Conservation (phyloP, 257 asterid species). For the Solanum chmielewskii region DNA sequence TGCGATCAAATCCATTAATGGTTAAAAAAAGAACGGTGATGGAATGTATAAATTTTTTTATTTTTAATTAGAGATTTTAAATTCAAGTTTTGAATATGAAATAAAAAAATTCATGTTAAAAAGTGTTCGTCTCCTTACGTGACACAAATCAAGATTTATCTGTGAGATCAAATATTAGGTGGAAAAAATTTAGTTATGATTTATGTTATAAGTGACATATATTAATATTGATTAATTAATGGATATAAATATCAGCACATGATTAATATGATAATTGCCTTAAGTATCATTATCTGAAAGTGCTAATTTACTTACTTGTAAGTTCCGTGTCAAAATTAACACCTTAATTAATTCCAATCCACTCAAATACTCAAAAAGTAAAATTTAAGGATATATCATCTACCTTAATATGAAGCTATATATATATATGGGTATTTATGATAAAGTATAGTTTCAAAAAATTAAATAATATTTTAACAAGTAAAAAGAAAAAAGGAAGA, state of each 20-base stretch:
- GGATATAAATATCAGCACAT: not conserved
- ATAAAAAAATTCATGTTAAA: too few relatives aligned
- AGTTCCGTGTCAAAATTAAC: not conserved
- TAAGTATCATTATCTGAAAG: not conserved
- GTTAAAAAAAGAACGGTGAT: accelerated
- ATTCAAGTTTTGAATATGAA: too few relatives aligned
- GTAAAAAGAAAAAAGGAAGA: not conserved
- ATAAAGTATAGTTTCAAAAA: not conserved
- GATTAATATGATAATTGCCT: not conserved
- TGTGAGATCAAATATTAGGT: too few relatives aligned
- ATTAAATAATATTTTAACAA: not conserved
- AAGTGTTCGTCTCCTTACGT: not conserved
- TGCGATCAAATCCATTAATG: too few relatives aligned
- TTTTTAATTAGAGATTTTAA: too few relatives aligned
- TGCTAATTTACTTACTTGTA: not conserved
- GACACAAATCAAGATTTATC: too few relatives aligned
- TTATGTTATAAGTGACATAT: not conserved
- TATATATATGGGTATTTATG: not conserved
- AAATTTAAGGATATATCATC: not conserved
- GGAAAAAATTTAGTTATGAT: not conserved
- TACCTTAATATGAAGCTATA: not conserved
- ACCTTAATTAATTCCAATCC: not conserved
- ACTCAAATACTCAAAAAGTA: not conserved
- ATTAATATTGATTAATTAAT: not conserved
- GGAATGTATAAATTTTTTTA: too few relatives aligned